Base-by-base conservation (phyloP, 202 grass and related monocot species). In the Setaria italica region DNA sequence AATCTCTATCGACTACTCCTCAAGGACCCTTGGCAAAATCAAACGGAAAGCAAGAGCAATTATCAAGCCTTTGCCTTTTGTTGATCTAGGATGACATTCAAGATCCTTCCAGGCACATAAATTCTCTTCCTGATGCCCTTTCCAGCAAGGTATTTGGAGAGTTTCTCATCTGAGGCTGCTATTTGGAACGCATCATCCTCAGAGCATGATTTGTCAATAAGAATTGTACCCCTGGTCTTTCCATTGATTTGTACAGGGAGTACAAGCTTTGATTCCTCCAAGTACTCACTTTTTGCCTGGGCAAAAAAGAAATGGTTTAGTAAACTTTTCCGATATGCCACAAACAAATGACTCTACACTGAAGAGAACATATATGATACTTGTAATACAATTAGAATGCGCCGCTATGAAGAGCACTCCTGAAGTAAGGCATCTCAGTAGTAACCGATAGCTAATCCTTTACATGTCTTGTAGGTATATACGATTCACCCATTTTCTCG, bases 211-310 rank as follows among this genome's bases (percentile, higher is more conserved):
- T 88, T 92, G 66, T 96, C 94, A n/a, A 99, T 86, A 47, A 92
- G 77, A 20, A 99, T 95, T 72, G 93, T 95, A 45, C 93, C 96
- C 78, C 96, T 93, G 4, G 96, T 99, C 87, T 94, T 96, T 50
- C 97, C 97, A 62, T 99, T 96, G 80, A 99, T 96, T 76, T 99
- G 97, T 16, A 99, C 90, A 2, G 97, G 97, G 19, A 99, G 87
- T 30, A 94, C 87, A 33, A 99, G 16, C 77, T 55, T 94, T 50
- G 97, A 89, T 68, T 99, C 97, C 64, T 92, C 95, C 85, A 94
- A 81, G 17, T 96, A 99, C 82, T 99, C 91, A 45, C 53, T 85
- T 76, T 91, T 91, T 62, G 91, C 96, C 96, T 99, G 84, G 37
- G 84, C 17, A 72, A 75, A 53, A 83, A 71, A 62, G n/a, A 78